Percentiles rank a stretch among this genome's conserved stretches.
Conservation (phyloP, 2,329 filamentous ascomycete genomes). For the Fusarium succisae region DNA sequence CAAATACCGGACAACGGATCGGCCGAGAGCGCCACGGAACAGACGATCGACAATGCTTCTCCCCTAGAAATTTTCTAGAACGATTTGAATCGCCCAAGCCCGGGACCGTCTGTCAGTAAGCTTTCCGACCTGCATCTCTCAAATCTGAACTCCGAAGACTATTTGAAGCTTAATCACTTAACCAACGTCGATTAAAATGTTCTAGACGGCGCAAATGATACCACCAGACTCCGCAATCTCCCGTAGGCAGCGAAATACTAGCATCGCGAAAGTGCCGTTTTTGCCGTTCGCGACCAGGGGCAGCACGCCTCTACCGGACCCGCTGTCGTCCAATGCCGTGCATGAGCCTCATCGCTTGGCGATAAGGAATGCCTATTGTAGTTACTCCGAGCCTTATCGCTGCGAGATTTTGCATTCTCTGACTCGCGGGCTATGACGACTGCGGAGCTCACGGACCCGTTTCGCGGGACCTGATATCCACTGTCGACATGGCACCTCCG, state of each 20-base stretch:
- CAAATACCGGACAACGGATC: not conserved
- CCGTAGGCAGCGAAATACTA: not conserved
- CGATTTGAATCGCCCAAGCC: not conserved
- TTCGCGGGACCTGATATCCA: not conserved
- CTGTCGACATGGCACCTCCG: constrained; percentile 6
- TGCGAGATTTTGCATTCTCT: constrained; percentile 3
- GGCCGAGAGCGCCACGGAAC: not conserved
- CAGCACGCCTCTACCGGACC: not conserved
- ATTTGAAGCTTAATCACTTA: not conserved
- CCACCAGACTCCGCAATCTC: not conserved
- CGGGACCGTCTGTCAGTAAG: not conserved
- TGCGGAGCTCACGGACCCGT: not conserved
- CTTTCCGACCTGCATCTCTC: not conserved
- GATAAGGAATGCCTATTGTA: not conserved
- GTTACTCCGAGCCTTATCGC: not conserved
- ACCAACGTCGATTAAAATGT: not conserved
- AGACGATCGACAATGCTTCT: not conserved
- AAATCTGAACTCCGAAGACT: not conserved
- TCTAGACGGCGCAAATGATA: not conserved
- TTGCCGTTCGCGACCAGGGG: not conserved
- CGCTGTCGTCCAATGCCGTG: not conserved
- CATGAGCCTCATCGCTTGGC: not conserved
- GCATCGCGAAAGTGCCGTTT: not conserved
- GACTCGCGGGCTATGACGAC: constrained; percentile 15
- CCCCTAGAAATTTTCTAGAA: constrained; percentile 14